Evolutionary conservation across 495 filamentous ascomycete species (phyloP), one percentile per base, ranked within the genome.

Genomic region (Hypoxylon intermedium): DNA sequence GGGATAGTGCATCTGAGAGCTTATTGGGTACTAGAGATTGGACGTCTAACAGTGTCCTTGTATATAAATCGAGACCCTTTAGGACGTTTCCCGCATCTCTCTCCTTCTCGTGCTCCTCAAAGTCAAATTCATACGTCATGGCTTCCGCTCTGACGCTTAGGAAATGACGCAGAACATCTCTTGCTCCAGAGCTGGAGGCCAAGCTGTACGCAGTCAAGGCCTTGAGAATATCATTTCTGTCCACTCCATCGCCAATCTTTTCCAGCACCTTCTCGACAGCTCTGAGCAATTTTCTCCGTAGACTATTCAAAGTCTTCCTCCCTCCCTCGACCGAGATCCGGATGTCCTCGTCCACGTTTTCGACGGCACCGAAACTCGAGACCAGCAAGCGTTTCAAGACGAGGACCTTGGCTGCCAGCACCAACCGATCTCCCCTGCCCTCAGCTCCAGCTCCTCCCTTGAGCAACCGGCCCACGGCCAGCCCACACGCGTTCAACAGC

Each of bases 151-250:
- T 84, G 9, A 93, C 79, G 51, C 85, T 78, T 37, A 95, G 82
- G 69, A 98, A 97, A 73, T 95, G 87, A 11, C 85, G 77, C 24
- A 98, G 76, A 0, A 90, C 87, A 67, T 97, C 92, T 48, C 85
- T 83, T 0, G 90, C 86, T 0, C 90, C 90, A 6, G 90, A 91
- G 63, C 85, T 95, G 6, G 89, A 94, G 0, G 86, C 85, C 16
- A 98, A 77, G 45, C 89, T 89, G 67, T 92, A 96, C 5, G 93
- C 93, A 30, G 84, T 86, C 69, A 98, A 79, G 9, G 84, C 83
- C 44, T 65, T 91, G 79, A 92, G 77, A 13, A 96, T 79, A 26
- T 78, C 79, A 19, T 81, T 77, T 15, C 75, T 26, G 78, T 82
- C 19, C 69, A 71, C 34, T 48, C 61, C 50, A 33, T 71, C 47